A percentile compares a stretch with the other conserved stretches of the same genome.
These are phyloP conservation scores for Coprinopsis marcescibilis DNA, from an alignment of 768 basidiomycete genomes.

Conservation along the genomic window DNA sequence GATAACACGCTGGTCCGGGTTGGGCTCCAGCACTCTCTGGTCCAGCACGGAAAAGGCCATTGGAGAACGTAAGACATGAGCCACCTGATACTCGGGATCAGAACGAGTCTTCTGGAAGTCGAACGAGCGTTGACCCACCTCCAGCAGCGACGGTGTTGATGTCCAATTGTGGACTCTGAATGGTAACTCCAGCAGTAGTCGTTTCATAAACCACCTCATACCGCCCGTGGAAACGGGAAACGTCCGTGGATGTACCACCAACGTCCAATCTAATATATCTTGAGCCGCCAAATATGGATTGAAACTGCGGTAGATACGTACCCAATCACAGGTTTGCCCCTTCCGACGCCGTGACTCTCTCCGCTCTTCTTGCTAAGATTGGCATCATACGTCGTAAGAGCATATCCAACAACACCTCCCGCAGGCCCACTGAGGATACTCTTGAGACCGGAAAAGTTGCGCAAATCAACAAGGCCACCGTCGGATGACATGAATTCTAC, in stretches of 20 bases:
- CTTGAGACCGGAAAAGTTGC: conserved; percentile 89
- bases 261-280: conserved; percentile 61
- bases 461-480: conserved; percentile 73
- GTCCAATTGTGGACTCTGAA: conserved; percentile 89
- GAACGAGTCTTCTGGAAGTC: neutral
- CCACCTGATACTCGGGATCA: conserved; percentile 33
- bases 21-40: conserved; percentile 93
- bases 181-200: conserved; percentile 89
- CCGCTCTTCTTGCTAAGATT: conserved; percentile 24
- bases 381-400: conserved; percentile 86
- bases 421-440: conserved; percentile 92
- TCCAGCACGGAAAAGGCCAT: conserved; percentile 86
- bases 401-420: conserved; percentile 94
- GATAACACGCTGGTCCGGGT: conserved; percentile 89
- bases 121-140: conserved; percentile 37
- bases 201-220: conserved; percentile 95
- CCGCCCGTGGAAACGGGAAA: conserved; percentile 84
- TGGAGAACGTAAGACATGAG: conserved; percentile 80
- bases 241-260: conserved; percentile 95
- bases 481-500: conserved; percentile 98
- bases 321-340: conserved; percentile 77
- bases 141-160: conserved; percentile 97
- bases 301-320: conserved; percentile 27
- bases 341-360: conserved; percentile 3
- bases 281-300: neutral